These are phyloP conservation scores for Colletotrichum sp. DNA, from an alignment of 2,329 filamentous ascomycete species.

Conservation along the genomic window DNA sequence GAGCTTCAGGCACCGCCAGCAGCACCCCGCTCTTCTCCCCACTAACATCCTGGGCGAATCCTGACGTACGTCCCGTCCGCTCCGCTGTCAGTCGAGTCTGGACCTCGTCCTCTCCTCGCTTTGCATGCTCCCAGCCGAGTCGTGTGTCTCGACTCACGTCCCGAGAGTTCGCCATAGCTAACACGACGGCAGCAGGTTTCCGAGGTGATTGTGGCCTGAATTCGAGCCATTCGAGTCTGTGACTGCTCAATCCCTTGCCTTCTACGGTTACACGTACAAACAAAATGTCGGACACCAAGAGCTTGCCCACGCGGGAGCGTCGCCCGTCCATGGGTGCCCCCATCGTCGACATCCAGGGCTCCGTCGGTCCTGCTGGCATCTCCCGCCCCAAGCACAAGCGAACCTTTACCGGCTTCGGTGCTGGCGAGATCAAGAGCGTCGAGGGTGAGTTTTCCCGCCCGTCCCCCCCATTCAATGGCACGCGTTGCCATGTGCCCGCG, in stretches of 20 bases:
- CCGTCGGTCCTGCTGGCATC: conserved; percentile 84
- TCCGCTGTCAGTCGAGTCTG: conserved; percentile 12
- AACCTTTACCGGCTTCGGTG: conserved; percentile 93
- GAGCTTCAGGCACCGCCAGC: conserved; percentile 15
- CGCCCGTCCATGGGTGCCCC: conserved; percentile 83
- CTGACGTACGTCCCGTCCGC: conserved; percentile 7
- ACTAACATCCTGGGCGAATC: conserved; percentile 13
- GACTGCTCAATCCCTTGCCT: not conserved
- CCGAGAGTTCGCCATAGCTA: not conserved
- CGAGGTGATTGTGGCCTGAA: not conserved
- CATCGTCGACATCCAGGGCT: conserved; percentile 84
- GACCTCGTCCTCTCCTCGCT: not conserved
- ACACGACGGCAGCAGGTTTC: not conserved
- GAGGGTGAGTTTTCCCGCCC: conserved; percentile 65
- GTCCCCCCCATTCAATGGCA: not conserved
- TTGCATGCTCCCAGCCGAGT: not conserved
- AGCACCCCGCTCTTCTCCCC: conserved; percentile 16
- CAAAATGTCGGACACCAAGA: conserved; percentile 36
- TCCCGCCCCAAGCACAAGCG: conserved; percentile 93
- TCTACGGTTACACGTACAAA: conserved; percentile 9
- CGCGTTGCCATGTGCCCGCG: not conserved
- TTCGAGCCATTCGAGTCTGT: not conserved
- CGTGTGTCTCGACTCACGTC: not conserved
- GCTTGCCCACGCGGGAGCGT: conserved; percentile 69
- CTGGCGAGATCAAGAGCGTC: conserved; percentile 89